These are phyloP conservation scores for Rhinocladiella mackenziei DNA, from an alignment of 2,329 filamentous ascomycete species.

Conservation along the genomic window DNA sequence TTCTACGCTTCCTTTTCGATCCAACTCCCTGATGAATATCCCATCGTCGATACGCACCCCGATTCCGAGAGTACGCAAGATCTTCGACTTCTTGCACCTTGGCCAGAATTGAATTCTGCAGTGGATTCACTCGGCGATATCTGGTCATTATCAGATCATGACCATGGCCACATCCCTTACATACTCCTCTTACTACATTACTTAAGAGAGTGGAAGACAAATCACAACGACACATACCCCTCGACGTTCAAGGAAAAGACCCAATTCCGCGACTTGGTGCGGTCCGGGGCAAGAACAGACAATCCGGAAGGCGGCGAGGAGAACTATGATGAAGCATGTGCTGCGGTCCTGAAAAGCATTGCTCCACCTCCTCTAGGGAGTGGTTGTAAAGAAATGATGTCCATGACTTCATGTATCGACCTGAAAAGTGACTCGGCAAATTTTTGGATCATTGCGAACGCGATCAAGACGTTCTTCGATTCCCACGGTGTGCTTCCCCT, in stretches of 20 bases:
- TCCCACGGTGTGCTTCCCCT: conserved; percentile 72
- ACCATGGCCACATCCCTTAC: conserved; percentile 90
- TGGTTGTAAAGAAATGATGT: conserved; percentile 72
- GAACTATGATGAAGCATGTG: conserved; percentile 90
- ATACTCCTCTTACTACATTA: conserved; percentile 78
- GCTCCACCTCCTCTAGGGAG: conserved; percentile 63
- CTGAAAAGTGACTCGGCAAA: conserved; percentile 50
- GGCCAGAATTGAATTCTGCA: conserved; percentile 73
- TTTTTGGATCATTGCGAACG: conserved; percentile 87
- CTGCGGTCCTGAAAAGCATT: conserved; percentile 83
- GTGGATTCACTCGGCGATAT: conserved; percentile 62
- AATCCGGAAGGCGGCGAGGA: conserved; percentile 87
- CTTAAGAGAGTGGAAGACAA: conserved; percentile 72
- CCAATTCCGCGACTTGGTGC: conserved; percentile 70
- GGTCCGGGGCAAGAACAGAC: conserved; percentile 62
- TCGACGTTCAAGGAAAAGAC: conserved; percentile 78
- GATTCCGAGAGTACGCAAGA: conserved; percentile 81
- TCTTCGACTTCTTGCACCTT: conserved; percentile 76
- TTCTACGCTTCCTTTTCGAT: conserved; percentile 90
- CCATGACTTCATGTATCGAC: conserved; percentile 57
- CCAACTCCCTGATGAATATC: conserved; percentile 71
- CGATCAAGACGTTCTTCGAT: conserved; percentile 71
- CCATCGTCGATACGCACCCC: conserved; percentile 93
- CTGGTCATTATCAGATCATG: conserved; percentile 66
- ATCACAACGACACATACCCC: conserved; percentile 65